These are phyloP conservation scores for Ormosia semicastrata DNA, from an alignment of 306 rosid genomes.

Conservation along the genomic window DNA sequence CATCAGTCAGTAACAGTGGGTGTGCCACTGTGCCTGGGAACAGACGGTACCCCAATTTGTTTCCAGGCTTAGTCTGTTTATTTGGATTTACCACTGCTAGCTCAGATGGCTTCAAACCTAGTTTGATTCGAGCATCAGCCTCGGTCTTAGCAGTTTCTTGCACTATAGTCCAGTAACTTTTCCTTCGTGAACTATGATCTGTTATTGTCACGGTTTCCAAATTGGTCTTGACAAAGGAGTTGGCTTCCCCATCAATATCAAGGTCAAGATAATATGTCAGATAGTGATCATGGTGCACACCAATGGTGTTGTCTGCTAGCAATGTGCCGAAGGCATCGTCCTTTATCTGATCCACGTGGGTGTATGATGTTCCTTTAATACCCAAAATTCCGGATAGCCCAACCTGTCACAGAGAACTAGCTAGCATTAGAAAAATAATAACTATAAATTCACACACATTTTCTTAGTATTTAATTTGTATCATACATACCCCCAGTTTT, in stretches of 20 bases:
- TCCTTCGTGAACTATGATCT: conserved; percentile 20
- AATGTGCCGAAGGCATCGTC: conserved; percentile 36
- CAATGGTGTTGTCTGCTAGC: conserved; percentile 38
- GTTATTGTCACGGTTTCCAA: conserved; percentile 11
- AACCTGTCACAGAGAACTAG: too few relatives aligned
- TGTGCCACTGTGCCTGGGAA: conserved; percentile 9
- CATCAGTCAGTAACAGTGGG: conserved; percentile 35
- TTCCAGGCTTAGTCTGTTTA: conserved; percentile 34
- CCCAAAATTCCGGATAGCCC: conserved; percentile 38
- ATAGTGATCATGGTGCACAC: conserved; percentile 49
- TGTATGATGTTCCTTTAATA: conserved; percentile 13
- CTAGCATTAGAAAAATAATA: too few relatives aligned
- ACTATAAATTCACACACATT: too few relatives aligned
- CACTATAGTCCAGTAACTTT: conserved; percentile 31
- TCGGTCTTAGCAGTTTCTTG: conserved; percentile 32
- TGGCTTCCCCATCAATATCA: conserved; percentile 42
- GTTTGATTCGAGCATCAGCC: conserved; percentile 27
- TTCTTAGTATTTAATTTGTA: too few relatives aligned
- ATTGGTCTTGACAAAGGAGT: conserved; percentile 42
- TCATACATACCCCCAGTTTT: too few relatives aligned
- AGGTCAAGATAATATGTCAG: too few relatives aligned
- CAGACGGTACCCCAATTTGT: conserved; percentile 12
- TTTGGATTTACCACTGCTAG: conserved; percentile 36
- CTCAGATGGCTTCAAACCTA: conserved; percentile 31
- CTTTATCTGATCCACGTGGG: conserved; percentile 31